Conservation (phyloP, 2,329 filamentous ascomycete genomes). For the Fusarium sp. region DNA sequence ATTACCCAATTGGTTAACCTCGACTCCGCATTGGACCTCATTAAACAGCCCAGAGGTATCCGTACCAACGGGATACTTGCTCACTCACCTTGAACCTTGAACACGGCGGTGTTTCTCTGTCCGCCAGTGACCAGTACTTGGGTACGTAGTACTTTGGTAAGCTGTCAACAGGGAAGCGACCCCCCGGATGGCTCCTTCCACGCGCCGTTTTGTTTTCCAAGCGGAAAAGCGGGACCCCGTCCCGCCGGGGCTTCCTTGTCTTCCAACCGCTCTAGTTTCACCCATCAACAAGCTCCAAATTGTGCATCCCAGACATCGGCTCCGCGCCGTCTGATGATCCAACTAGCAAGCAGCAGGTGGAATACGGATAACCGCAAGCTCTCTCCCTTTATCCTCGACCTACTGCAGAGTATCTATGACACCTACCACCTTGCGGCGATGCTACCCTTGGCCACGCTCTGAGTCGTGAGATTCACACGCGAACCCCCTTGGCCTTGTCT, state of each 20-base stretch:
- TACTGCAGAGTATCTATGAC: background rate
- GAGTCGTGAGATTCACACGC: background rate
- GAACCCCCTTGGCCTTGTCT: background rate
- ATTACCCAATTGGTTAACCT: background rate
- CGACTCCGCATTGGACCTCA: background rate
- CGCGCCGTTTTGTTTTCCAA: constrained; percentile 27
- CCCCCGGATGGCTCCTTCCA: constrained; percentile 4
- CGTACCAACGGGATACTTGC: background rate
- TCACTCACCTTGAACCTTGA: background rate
- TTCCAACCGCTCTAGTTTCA: constrained; percentile 6
- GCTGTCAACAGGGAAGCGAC: constrained; percentile 19
- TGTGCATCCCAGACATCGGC: constrained; percentile 1
- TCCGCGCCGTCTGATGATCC: background rate
- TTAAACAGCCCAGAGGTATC: background rate
- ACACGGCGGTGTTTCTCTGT: background rate
- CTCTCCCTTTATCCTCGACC: background rate
- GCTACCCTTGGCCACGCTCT: background rate
- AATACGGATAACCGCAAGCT: background rate
- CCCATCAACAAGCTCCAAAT: constrained; percentile 12
- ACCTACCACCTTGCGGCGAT: background rate
- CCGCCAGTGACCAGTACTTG: background rate
- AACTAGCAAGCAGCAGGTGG: background rate
- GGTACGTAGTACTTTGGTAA: background rate
- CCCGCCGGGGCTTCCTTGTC: constrained; percentile 30
- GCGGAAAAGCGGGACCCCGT: constrained; percentile 25